Percentiles rank a stretch among this genome's conserved stretches.
phyloP scores from a whole-genome alignment of 2,329 filamentous ascomycete genomes.

The Grosmannia penicillata region DNA sequence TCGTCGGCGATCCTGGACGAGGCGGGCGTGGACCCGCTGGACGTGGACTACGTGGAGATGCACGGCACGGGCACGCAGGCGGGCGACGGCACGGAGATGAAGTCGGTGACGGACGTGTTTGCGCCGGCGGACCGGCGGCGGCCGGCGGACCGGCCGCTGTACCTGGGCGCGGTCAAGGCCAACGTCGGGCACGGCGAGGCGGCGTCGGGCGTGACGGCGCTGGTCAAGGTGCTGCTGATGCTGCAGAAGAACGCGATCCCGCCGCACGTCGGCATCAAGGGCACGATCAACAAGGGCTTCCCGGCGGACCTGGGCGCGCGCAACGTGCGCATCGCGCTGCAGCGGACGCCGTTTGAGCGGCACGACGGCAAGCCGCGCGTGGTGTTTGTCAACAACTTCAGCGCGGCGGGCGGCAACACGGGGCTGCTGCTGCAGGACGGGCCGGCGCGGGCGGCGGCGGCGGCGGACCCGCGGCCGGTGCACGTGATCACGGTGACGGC shows the following conservation, averaged over 20 bases:
- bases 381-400: constrained; percentile 53
- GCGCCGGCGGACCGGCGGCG: constrained; percentile 31
- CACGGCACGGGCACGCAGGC: constrained; percentile 81
- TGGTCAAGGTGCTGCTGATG: constrained; percentile 53
- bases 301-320: constrained; percentile 40
- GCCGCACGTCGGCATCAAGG: constrained; percentile 54
- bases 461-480: constrained; percentile 34
- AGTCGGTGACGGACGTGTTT: constrained; percentile 48
- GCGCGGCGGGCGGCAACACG: constrained; percentile 58
- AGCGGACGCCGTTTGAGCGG: constrained; percentile 34
- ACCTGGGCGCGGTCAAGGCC: constrained; percentile 48
- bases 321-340: constrained; percentile 42
- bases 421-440: constrained; percentile 50
- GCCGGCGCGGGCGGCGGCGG: constrained; percentile 20
- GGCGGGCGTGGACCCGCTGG: constrained; percentile 59
- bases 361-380: constrained; percentile 29
- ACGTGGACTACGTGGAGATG: constrained; percentile 77
- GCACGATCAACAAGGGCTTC: constrained; percentile 43
- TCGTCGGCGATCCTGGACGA: constrained; percentile 57
- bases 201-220: constrained; percentile 44
- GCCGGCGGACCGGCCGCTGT: constrained; percentile 35
- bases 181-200: constrained; percentile 51
- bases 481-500: constrained; percentile 46
- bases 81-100: constrained; percentile 71
- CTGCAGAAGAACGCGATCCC: constrained; percentile 47